Base-by-base conservation (phyloP, 2,329 filamentous ascomycete species). In the Peltaster fructicola region DNA sequence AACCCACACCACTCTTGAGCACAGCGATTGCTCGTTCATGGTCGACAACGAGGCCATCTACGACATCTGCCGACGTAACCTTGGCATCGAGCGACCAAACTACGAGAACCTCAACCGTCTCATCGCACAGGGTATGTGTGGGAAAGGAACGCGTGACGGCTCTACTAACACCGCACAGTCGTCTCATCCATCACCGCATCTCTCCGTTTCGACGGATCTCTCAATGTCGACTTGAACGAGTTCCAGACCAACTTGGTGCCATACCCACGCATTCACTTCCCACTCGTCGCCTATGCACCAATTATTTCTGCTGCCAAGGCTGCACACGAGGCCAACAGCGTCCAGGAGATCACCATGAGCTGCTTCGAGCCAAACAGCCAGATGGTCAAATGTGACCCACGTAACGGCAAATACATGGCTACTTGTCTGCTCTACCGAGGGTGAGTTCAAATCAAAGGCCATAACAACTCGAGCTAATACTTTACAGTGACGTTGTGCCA, bases 331-430 rank as follows among this genome's bases (percentile, higher is more conserved):
- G 74, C 84, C 66, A 91, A 93, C 73, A 88, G 80, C 14, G 85
- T 95, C 40, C 77, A 82, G 61, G 88, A 95, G 67, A 93, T 95
- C 65, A 90, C 81, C 58, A 90, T 85, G 73, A 80, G 80, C 40
- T 95, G 85, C 75, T 98, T 98, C 64, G 85, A 98, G 72, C 82
- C 85, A 45, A 79, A 93, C 73, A 93, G 92, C 73, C 85, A 98
- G 75, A 98, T 98, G 85, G 85, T 98, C 56, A 92, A 92, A 70
- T 98, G 85, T 53, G 88, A 98, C 56, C 85, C 85, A 44, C 82
- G 84, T 51, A 84, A 90, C 57, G 85, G 85, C 60, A 98, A 98
- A 70, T 98, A 98, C 72, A 98, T 98, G 85, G 85, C 85, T 39
- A 93, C 84, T 47, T 93, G 84, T 59, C 60, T 98, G 60, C 65